Percentiles rank a stretch among this genome's conserved stretches.
Conservation (phyloP, 2,329 filamentous ascomycete genomes). For the Fusarium guadeloupense region DNA sequence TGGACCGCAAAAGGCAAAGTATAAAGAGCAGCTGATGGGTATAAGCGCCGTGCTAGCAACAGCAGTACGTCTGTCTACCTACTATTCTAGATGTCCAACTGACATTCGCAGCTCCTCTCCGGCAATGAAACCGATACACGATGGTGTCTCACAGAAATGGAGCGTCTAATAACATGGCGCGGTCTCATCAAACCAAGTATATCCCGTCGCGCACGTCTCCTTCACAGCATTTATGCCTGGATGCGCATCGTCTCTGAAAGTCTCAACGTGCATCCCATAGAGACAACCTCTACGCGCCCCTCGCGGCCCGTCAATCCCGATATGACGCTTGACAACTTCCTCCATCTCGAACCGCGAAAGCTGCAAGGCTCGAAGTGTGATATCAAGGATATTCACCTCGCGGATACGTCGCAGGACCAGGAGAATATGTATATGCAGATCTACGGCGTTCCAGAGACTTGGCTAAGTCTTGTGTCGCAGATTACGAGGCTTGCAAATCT, state of each 20-base stretch:
- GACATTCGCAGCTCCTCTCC: slow-evolving; percentile 1
- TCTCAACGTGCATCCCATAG: slow-evolving; percentile 23
- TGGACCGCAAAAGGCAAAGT: slow-evolving; percentile 30
- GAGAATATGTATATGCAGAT: slow-evolving; percentile 42
- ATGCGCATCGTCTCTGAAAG: slow-evolving; percentile 39
- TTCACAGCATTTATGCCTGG: slow-evolving; percentile 39
- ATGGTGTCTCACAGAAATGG: slow-evolving; percentile 36
- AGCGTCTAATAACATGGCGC: slow-evolving; percentile 33
- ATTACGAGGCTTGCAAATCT: slow-evolving; percentile 34
- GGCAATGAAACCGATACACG: slow-evolving; percentile 30
- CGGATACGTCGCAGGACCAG: slow-evolving; percentile 23
- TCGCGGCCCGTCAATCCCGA: slow-evolving; percentile 21
- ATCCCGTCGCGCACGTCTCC: slow-evolving; percentile 30
- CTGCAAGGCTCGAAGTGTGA: slow-evolving; percentile 18
- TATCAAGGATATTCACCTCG: slow-evolving; percentile 35
- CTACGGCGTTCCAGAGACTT: slow-evolving; percentile 37
- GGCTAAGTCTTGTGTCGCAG: slow-evolving; percentile 36
- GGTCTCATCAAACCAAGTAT: slow-evolving; percentile 32
- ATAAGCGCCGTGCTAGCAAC: slow-evolving; percentile 33
- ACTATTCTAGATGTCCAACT: rapidly evolving
- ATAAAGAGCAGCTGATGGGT: slow-evolving; percentile 36
- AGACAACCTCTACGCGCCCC: slow-evolving; percentile 6
- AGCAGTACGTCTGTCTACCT: slow-evolving; percentile 2
- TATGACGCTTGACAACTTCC: slow-evolving; percentile 33
- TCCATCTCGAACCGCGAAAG: slow-evolving; percentile 33